Conservation (phyloP, 345 rosid species). For the Eucalyptus sp. region DNA sequence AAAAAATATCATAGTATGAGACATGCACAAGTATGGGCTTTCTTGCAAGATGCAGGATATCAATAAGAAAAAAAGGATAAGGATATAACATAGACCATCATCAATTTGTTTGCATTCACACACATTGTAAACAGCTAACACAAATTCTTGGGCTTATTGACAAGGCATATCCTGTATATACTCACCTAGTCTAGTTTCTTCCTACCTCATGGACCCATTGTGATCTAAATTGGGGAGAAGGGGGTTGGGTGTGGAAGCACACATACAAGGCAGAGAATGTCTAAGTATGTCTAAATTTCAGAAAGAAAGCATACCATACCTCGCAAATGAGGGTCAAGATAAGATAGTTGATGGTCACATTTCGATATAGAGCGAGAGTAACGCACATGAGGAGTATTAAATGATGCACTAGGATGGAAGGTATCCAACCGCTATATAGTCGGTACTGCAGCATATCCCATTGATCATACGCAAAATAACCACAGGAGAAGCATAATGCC, state of each 20-base stretch:
- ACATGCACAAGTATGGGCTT: neutral
- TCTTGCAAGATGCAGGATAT: neutral
- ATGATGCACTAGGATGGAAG: slow-evolving; percentile 72
- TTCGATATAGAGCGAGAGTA: slow-evolving; percentile 77
- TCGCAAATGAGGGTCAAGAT: slow-evolving; percentile 82
- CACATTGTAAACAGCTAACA: neutral
- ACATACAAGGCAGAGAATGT: neutral
- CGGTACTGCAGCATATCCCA: slow-evolving; percentile 80
- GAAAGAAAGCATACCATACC: slow-evolving; percentile 22
- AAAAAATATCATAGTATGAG: neutral
- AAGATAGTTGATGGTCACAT: slow-evolving; percentile 77
- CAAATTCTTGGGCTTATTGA: neutral
- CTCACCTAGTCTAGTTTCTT: neutral
- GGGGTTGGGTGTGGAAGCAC: neutral
- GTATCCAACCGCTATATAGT: slow-evolving; percentile 68
- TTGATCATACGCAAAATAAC: slow-evolving; percentile 94
- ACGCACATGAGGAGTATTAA: slow-evolving; percentile 81
- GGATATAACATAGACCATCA: neutral
- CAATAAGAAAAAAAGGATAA: neutral
- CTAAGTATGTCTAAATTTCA: neutral
- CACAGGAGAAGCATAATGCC: slow-evolving; percentile 79
- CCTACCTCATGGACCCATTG: neutral
- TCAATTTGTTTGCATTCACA: neutral
- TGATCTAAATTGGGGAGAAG: neutral
- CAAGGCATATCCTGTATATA: neutral